Base-by-base conservation (phyloP, 768 basidiomycete genomes). In the Clitopilus hobsonii region DNA sequence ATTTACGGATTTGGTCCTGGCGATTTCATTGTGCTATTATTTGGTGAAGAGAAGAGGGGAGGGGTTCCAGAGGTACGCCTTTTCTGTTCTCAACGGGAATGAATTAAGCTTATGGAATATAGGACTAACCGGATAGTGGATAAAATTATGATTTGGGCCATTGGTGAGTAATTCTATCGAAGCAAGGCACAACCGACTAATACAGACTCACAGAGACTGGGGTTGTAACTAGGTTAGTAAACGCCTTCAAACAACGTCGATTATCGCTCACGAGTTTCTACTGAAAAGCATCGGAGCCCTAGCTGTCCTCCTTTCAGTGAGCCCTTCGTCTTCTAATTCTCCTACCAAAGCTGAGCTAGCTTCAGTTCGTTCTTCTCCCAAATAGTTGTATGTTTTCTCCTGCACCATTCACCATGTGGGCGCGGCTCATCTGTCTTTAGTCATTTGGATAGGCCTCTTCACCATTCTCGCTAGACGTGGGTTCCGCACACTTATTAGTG, bases 371-470 rank as follows among this genome's bases (percentile, higher is more conserved):
- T n/a, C n/a, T 41, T 22, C 23, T 38, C 28, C n/a, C 28, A 30
- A 38, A 57, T 41, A 28, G n/a, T 38, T 48, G 23, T 29, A 4
- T 23, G 38, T 11, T 36, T 20, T n/a, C 2, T 25, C 1, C 10
- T 56, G n/a, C 24, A 16, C 11, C 10, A 30, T 22, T 27, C 29
- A 7, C 29, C 29, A 30, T 6, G 14, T 30, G 29, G 14, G 6
- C 29, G 7, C 29, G 29, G 6, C 29, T 14, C 6, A 6, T 30
- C 29, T 30, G 6, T 30, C 29, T 5, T 52, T 41, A 63, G 62
- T 61, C 52, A 51, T 60, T 30, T 61, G 62, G 62, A 58, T 63
- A 27, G 60, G 56, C 14, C 38, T 60, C 25, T 59, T 63, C 27
- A 54, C 59, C 13, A 52, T 63, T 5, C 54, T 58, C 13, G 54